phyloP scores from a whole-genome alignment of 1,139 yeast species.

The Schizosaccharomyces versatilis region DNA sequence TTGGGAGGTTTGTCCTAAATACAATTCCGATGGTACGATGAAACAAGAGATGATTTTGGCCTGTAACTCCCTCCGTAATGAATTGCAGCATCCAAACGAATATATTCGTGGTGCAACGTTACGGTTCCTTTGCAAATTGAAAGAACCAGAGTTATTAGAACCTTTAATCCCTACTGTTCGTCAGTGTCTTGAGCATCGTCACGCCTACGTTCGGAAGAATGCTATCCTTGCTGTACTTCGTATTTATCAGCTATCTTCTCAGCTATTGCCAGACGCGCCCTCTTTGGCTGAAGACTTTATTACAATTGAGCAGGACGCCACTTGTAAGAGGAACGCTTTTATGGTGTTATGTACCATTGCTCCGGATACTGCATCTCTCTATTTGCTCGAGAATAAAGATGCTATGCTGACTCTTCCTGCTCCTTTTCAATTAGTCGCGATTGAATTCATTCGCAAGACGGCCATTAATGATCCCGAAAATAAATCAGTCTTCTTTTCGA shows the following conservation, averaged over 20 bases:
- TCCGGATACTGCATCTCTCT: slow-evolving; percentile 65
- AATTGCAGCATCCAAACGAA: slow-evolving; percentile 93
- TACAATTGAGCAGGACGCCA: slow-evolving; percentile 68
- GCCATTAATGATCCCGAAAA: slow-evolving; percentile 21
- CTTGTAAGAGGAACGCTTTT: slow-evolving; percentile 90
- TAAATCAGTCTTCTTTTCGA: slow-evolving; percentile 46
- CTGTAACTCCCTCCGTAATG: slow-evolving; percentile 93
- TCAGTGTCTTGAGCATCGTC: slow-evolving; percentile 81
- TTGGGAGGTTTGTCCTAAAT: slow-evolving; percentile 95
- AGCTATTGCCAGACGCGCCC: slow-evolving; percentile 82
- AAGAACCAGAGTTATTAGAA: slow-evolving; percentile 83
- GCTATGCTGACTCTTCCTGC: slow-evolving; percentile 56
- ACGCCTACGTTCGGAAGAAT: slow-evolving; percentile 91
- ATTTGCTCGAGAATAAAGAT: slow-evolving; percentile 48
- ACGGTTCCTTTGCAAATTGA: slow-evolving; percentile 71
- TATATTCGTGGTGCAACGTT: slow-evolving; percentile 87
- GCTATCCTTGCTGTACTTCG: slow-evolving; percentile 82
- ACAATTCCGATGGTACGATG: slow-evolving; percentile 56
- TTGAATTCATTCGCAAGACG: slow-evolving; percentile 53
- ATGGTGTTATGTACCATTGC: slow-evolving; percentile 65
- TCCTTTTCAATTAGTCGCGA: slow-evolving; percentile 65
- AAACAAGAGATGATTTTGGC: slow-evolving; percentile 97
- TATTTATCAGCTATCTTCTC: slow-evolving; percentile 51
- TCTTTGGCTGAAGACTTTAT: slow-evolving; percentile 57
- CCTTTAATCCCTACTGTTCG: slow-evolving; percentile 87